Percentiles rank a stretch among this genome's conserved stretches.
Evolutionary conservation across 805 yeast species (phyloP).

Genomic region (Schwanniomyces pseudopolymorphus): DNA sequence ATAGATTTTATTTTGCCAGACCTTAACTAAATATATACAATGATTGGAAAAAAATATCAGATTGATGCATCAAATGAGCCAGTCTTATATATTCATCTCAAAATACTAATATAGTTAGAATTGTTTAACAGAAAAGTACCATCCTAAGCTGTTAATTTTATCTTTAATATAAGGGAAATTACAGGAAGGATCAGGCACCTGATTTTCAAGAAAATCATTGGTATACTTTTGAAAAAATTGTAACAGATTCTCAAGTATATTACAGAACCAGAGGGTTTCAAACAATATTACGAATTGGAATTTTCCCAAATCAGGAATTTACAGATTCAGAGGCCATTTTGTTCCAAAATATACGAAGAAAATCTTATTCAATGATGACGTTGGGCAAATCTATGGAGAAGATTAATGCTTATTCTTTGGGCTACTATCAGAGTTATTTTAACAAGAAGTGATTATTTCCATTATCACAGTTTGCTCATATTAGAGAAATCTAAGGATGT

Average conservation of each 20-base stretch:
- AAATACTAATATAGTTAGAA: conserved; percentile 25
- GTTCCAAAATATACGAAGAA: conserved; percentile 22
- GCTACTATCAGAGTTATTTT: conserved; percentile 22
- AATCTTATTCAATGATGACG: conserved; percentile 14
- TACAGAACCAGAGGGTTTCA: conserved; percentile 38
- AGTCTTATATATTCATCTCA: conserved; percentile 24
- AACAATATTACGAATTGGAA: conserved; percentile 22
- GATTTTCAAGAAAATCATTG: conserved; percentile 12
- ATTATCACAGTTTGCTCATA: conserved; percentile 24
- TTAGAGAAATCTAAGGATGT: conserved; percentile 13
- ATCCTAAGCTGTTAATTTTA: conserved; percentile 26
- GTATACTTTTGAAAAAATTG: conserved; percentile 30
- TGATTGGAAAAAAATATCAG: conserved; percentile 17
- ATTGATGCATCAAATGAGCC: conserved; percentile 31
- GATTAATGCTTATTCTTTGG: conserved; percentile 27
- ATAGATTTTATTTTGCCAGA: too few species aligned
- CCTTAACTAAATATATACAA: too few species aligned
- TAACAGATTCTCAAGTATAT: conserved; percentile 40
- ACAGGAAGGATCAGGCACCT: not conserved
- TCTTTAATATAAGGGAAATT: conserved; percentile 2
- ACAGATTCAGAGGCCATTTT: conserved; percentile 28
- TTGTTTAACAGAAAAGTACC: conserved; percentile 32
- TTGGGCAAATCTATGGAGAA: conserved; percentile 35
- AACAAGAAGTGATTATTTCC: conserved; percentile 28
- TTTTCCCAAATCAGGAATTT: conserved; percentile 23